Evolutionary conservation across 164 flowering plant genomes (phyloP), one percentile per base, ranked within the genome.

Genomic region (Vitis riparia): DNA sequence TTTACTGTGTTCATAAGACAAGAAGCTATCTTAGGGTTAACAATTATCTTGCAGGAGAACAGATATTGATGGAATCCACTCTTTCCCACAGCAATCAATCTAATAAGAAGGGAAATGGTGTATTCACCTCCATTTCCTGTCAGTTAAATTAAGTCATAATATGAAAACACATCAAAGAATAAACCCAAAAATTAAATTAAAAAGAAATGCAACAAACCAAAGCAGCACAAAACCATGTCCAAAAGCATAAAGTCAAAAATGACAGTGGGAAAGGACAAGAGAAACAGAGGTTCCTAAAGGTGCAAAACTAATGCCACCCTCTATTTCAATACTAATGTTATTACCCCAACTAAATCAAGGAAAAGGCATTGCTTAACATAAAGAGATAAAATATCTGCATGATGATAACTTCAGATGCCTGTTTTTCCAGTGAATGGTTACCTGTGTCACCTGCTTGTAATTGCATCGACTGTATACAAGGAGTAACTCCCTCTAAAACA

Each of bases 361-460:
- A 52, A 44, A 58, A 63, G 32, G 11, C n/a, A 30, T 11, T 44
- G 44, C 23, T 8, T 9, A 30, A 47, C 56, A 5, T 5, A 53
- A 53, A 53, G 2, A 60, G 49, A 63, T 15, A 15, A 63, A 8
- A 16, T 44, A 63, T 47, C 64, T 48, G 17, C 14, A 49, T 50
- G 12, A 2, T 12, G 3, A 55, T 16, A 11, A 13, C 17, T 2
- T 23, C 47, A 23, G 9, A 15, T 8, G 10, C n/a, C 44, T 23
- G 9, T 10, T 9, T 55, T 29, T 52, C 47, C 59, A 66, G 11
- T 27, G 32, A 71, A 47, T 65, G 52, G 13, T 12, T 87, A 94
- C 99, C 98, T 80, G 75, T 84, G 68, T 94, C 99, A 49, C 99
- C 99, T 48, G 99, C 99, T 79, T 85, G 96, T 79, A 94, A 76